A percentile compares a stretch with the other conserved stretches of the same genome.
These are phyloP conservation scores for Neurospora cerealis DNA, from an alignment of 495 filamentous ascomycete species.

Conservation along the genomic window DNA sequence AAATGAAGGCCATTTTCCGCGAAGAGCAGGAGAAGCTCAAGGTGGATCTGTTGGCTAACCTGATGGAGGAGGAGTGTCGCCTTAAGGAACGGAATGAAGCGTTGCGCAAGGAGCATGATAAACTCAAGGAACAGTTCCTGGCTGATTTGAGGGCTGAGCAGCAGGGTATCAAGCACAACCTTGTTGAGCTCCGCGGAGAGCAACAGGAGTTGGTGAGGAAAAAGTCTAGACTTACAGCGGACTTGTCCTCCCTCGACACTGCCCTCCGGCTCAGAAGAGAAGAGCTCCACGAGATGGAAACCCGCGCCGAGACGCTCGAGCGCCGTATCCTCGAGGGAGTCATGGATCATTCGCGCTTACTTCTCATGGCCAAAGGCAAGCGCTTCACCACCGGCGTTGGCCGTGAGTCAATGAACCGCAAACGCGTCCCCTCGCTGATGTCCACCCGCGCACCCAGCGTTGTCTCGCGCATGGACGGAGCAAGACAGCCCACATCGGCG, in stretches of 20 bases:
- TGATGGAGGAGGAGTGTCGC: slow-evolving; percentile 61
- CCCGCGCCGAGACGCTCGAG: slow-evolving; percentile 76
- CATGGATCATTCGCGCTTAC: slow-evolving; percentile 82
- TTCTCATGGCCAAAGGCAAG: slow-evolving; percentile 58
- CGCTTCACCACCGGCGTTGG: slow-evolving; percentile 7
- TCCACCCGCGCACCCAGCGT: neutral
- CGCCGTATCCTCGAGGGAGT: slow-evolving; percentile 88
- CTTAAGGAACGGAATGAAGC: slow-evolving; percentile 64
- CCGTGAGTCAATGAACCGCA: slow-evolving; percentile 47
- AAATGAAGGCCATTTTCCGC: slow-evolving; percentile 11
- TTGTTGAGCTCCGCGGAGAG: slow-evolving; percentile 45
- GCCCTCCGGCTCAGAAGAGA: slow-evolving; percentile 80
- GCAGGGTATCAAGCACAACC: slow-evolving; percentile 27
- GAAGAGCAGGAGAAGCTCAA: slow-evolving; percentile 21
- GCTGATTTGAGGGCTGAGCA: slow-evolving; percentile 40
- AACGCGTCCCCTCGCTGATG: slow-evolving; percentile 41
- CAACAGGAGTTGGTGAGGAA: slow-evolving; percentile 62
- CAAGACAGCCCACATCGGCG: slow-evolving; percentile 28
- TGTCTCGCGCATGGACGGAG: neutral
- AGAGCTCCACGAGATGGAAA: slow-evolving; percentile 82
- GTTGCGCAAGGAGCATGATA: slow-evolving; percentile 58
- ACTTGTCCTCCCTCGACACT: slow-evolving; percentile 80
- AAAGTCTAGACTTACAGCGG: slow-evolving; percentile 66
- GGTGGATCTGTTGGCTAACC: slow-evolving; percentile 51
- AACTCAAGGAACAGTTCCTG: slow-evolving; percentile 53